Conservation (phyloP, 2,329 filamentous ascomycete species). For the Alternaria gansuensis region DNA sequence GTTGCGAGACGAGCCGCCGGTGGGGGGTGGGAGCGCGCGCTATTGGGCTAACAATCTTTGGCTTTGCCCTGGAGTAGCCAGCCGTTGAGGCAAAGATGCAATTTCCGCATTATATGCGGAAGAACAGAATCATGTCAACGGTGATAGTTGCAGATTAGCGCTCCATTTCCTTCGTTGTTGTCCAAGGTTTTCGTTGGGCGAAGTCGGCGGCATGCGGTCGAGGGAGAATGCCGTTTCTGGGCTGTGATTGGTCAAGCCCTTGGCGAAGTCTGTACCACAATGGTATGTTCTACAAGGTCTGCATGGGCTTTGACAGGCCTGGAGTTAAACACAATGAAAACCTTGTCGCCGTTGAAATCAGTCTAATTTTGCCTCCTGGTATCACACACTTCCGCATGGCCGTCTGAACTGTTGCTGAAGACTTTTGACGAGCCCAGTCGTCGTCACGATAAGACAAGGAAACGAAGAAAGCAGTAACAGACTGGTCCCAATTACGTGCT, state of each 20-base stretch:
- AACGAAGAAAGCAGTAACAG: not conserved
- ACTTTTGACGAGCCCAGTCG: not conserved
- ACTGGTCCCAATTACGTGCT: constrained; percentile 7
- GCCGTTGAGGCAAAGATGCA: not conserved
- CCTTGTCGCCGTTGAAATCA: constrained; percentile 11
- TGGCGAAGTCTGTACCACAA: constrained; percentile 32
- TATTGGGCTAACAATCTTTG: constrained; percentile 6
- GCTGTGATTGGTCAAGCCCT: constrained; percentile 36
- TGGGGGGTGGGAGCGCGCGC: constrained; percentile 21
- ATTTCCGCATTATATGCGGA: constrained; percentile 3
- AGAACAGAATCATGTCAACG: constrained; percentile 4
- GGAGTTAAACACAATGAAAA: constrained; percentile 26
- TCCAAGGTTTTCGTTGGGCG: constrained; percentile 36
- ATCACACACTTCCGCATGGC: not conserved
- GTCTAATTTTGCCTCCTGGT: not conserved
- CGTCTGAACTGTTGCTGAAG: not conserved
- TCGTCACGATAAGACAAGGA: not conserved
- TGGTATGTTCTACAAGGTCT: constrained; percentile 40
- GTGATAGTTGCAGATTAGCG: constrained; percentile 27
- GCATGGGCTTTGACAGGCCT: constrained; percentile 27
- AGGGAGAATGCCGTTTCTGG: constrained; percentile 32
- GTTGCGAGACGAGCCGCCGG: constrained; percentile 34
- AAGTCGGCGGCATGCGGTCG: constrained; percentile 39
- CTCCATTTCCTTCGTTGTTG: constrained; percentile 19
- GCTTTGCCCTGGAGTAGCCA: not conserved